Evolutionary conservation across 2,329 filamentous ascomycete species (phyloP).

Genomic region (Botrytis hyacinthi): DNA sequence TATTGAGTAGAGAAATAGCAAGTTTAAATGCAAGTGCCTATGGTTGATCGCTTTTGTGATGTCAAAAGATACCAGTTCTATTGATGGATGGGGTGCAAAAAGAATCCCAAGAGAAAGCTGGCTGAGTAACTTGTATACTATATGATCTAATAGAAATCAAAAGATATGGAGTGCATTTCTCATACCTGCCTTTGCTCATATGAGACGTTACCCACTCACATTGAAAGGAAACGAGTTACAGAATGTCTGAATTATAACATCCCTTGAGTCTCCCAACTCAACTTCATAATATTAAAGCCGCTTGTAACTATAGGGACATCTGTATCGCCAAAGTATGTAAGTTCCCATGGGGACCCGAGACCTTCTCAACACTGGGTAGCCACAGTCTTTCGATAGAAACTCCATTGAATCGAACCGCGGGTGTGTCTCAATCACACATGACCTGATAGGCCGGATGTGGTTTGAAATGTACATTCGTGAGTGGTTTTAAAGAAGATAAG

Average conservation of each 20-base stretch:
- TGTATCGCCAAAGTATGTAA: not conserved
- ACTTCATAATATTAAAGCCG: not conserved
- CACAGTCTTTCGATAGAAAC: not conserved
- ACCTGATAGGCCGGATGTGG: not conserved
- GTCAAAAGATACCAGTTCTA: not conserved
- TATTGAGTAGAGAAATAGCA: not conserved
- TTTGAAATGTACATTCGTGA: not conserved
- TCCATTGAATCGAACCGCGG: not conserved
- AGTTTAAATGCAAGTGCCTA: not conserved
- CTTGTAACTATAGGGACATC: not conserved
- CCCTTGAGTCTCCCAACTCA: not conserved
- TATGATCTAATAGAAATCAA: not conserved
- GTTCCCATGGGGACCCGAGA: not conserved
- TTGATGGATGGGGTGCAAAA: not conserved
- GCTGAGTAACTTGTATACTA: not conserved
- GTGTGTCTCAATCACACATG: not conserved
- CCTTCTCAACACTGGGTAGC: not conserved
- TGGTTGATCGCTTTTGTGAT: not conserved
- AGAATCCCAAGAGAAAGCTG: not conserved
- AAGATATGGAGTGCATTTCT: not conserved
- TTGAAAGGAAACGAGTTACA: constrained; percentile 6
- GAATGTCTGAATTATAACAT: constrained; percentile 4
- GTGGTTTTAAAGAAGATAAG: not conserved
- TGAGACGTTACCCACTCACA: not conserved
- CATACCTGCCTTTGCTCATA: not conserved